Evolutionary conservation across 495 filamentous ascomycete genomes (phyloP), one percentile per base, ranked within the genome.

Genomic region (Neurospora africana): DNA sequence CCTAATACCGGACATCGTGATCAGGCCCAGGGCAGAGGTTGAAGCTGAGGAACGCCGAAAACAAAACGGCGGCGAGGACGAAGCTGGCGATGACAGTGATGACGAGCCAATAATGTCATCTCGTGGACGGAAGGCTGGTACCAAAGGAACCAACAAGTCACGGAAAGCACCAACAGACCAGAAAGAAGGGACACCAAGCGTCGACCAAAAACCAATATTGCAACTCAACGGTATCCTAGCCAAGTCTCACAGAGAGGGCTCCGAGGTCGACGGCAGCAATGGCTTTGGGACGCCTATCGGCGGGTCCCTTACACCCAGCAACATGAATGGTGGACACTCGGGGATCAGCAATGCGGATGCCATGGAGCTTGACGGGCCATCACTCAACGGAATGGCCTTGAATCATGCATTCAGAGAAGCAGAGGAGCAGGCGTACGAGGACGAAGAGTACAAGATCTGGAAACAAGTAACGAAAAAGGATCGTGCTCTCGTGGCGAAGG

Each of bases 81-180:
- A 93, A 71, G 93, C 85, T 2, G 92, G 90, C 68, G 91, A 92
- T 38, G 94, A 97, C 77, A 97, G 94, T 76, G 96, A 98, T 74
- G 95, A 99, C 79, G 96, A 98, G 80, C 95, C 96, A 30, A 97
- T 98, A 79, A 97, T 97, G 92, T 95, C 95, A 47, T 96, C 95
- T 68, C 88, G 96, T 72, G 96, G 95, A 69, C 90, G 96, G 37
- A 97, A 93, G 77, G 93, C 94, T 19, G 93, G 93, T 35, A 89
- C 90, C 21, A 90, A 86, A 41, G 88, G 90, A 4, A 90, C 89
- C 74, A 91, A 89, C 75, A 93, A 92, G 71, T 89, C 92, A 1
- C 91, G 93, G 76, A 99, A 97, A 77, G 86, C 90, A 23, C 90
- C 87, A 36, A 85, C 89, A 30, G 87, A 89, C 65, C 89, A 92